These are phyloP conservation scores for Stylonectria norvegica DNA, from an alignment of 2,329 filamentous ascomycete species.

Conservation along the genomic window DNA sequence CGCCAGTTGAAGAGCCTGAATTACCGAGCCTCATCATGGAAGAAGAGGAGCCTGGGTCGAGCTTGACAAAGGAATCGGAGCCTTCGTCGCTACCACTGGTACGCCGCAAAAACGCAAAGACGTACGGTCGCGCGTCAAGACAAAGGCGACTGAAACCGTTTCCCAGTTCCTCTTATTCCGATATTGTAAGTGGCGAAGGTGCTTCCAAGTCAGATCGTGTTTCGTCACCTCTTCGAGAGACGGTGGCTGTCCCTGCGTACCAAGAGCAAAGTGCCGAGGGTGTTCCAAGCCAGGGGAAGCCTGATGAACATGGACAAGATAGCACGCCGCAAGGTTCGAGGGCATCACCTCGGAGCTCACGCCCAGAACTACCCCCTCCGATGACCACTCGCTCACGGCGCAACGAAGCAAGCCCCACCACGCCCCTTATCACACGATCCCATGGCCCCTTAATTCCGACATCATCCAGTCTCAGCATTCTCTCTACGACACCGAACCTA, in stretches of 20 bases:
- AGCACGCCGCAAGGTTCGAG: slow-evolving; percentile 5
- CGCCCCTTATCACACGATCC: slow-evolving; percentile 19
- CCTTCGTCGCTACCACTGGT: slow-evolving; percentile 26
- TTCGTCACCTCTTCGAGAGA: slow-evolving; percentile 12
- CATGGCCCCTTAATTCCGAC: slow-evolving; percentile 14
- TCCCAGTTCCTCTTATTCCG: slow-evolving; percentile 31
- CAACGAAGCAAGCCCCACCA: slow-evolving; percentile 18
- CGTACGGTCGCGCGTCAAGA: slow-evolving; percentile 20
- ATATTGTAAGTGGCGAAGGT: slow-evolving; percentile 13
- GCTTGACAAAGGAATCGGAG: slow-evolving; percentile 18
- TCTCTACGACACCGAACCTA: slow-evolving; percentile 38
- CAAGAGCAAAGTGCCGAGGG: slow-evolving; percentile 8
- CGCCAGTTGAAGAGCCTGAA: slow-evolving; percentile 31
- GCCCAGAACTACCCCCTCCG: slow-evolving; percentile 18
- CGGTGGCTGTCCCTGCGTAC: slow-evolving; percentile 8
- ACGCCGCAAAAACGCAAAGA: slow-evolving; percentile 18
- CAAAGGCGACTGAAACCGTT: slow-evolving; percentile 24
- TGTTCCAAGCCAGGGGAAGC: not conserved
- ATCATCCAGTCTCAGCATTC: slow-evolving; percentile 39
- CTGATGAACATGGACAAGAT: not conserved
- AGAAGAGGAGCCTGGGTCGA: slow-evolving; percentile 10
- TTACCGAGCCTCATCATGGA: slow-evolving; percentile 30
- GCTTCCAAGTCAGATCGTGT: slow-evolving; percentile 10
- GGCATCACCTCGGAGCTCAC: slow-evolving; percentile 12
- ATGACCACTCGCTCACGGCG: slow-evolving; percentile 25